Base-by-base conservation (phyloP, 495 filamentous ascomycete species). In the Penicillium desertorum region DNA sequence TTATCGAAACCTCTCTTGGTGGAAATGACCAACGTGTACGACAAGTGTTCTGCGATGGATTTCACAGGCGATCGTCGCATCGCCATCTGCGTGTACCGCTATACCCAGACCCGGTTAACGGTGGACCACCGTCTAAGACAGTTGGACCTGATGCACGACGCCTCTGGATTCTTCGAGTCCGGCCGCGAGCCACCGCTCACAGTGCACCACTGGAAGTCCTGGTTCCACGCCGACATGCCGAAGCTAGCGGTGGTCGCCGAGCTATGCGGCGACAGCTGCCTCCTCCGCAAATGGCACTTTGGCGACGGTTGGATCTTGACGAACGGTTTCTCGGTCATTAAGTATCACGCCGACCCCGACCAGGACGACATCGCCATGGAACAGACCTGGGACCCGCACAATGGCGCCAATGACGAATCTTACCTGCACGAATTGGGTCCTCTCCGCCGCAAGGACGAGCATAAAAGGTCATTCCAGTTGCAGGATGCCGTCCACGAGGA, bases 121-220 rank as follows among this genome's bases (percentile, higher is more conserved):
- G 74, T 83, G 45, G 66, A 82, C 12, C 76, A 81, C 47, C 72
- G 74, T 10, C 69, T 87, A 8, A 80, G 76, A 43, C 78, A 85
- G 60, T 71, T 80, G 27, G 82, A 85, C 63, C 65, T 79, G 56
- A 69, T 73, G 61, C 75, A 72, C 19, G 78, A 83, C 51, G 71
- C 73, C 6, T 79, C 77, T 0, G 81, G 81, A 12, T 80, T 83
- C 62, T 87, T 84, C 67, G 83, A 84, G 60, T 68, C 71, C 16
- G 81, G 78, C 12, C 67, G 75, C 12, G 72, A 75, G 34, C 59
- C 61, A 0, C 78, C 81, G 2, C 76, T 86, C 1, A 76, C 77
- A 11, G 76, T 87, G 17, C 83, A 86, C 64, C 82, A 86, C 67
- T 86, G 80, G 76, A 81, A 83, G 49, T 79, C 74, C 1, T 80